Base-by-base conservation (phyloP, 2,329 filamentous ascomycete species). In the Cytospora piceae region DNA sequence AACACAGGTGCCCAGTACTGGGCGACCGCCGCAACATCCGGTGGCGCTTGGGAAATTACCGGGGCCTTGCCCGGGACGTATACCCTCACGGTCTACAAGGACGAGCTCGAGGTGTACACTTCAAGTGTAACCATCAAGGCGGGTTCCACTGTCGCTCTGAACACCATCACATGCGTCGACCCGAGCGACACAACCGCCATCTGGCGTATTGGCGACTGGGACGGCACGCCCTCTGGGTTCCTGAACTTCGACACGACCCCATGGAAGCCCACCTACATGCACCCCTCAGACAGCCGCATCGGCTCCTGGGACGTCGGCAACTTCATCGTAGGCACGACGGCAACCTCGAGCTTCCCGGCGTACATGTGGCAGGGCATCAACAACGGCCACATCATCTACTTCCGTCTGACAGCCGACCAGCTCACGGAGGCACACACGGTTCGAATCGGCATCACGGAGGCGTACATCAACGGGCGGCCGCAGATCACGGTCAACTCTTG, bases 331-430 rank as follows among this genome's bases (percentile, higher is more conserved):
- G 75, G 76, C 58, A 76, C 76, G 12, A 74, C 73, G 29, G 67
- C 74, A 5, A 70, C 71, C 3, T 75, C 72, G 63, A 68, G 70
- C 24, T 78, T 80, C 70, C 78, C 78, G 0, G 76, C 77, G 2
- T 80, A 80, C 67, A 78, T 80, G 63, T 80, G 77, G 77, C 74
- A 75, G 37, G 77, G 77, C 53, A 65, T 80, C 58, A 80, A 80
- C 72, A 80, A 78, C 70, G 73, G 76, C 55, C 75, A 78, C 59
- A 61, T 80, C 31, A 72, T 80, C 20, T 80, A 80, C 71, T 80
- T 80, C 72, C 73, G 69, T 42, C 70, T 75, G 14, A 72, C 55
- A 6, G 63, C 71, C 32, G 73, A 63, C n/a, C 74, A 76, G 68
- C 71, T 75, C 0, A 64, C 68, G 2, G 53, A 69, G 15, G 71